Conservation (phyloP, 495 filamentous ascomycete genomes). For the Trichoderma erinaceum region DNA sequence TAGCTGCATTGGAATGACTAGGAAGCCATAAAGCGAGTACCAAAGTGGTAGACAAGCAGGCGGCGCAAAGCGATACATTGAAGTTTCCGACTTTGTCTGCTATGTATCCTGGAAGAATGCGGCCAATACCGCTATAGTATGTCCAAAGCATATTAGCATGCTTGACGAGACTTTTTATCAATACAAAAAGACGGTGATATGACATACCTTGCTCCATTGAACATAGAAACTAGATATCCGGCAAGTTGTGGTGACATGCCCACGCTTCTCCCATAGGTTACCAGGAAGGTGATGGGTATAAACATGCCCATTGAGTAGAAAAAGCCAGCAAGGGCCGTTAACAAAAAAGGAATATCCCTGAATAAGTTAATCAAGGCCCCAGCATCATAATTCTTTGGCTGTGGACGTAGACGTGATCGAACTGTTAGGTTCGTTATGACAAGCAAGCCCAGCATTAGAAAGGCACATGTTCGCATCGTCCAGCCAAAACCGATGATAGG, state of each 20-base stretch:
- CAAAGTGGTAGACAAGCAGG: slow-evolving; percentile 53
- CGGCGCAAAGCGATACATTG: slow-evolving; percentile 64
- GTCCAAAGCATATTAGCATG: not conserved
- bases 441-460: slow-evolving; percentile 61
- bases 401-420: slow-evolving; percentile 56
- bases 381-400: slow-evolving; percentile 46
- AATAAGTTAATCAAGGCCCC: slow-evolving; percentile 55
- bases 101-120: slow-evolving; percentile 64
- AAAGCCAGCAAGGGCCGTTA: slow-evolving; percentile 48
- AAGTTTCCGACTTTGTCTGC: slow-evolving; percentile 69
- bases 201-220: slow-evolving; percentile 48
- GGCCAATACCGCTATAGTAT: slow-evolving; percentile 56
- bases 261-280: slow-evolving; percentile 46
- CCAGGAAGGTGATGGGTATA: slow-evolving; percentile 67
- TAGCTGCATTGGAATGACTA: slow-evolving; percentile 47
- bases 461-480: slow-evolving; percentile 65
- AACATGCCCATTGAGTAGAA: slow-evolving; percentile 69
- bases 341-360: slow-evolving; percentile 49
- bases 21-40: slow-evolving; percentile 67
- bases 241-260: slow-evolving; percentile 56
- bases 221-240: slow-evolving; percentile 61
- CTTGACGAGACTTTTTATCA: not conserved
- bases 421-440: slow-evolving; percentile 57
- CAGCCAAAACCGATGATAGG: slow-evolving; percentile 61
- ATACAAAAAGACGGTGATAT: not conserved